Percentiles rank a stretch among this genome's conserved stretches.
These are phyloP conservation scores for Tolypocladium guangdongense DNA, from an alignment of 2,329 filamentous ascomycete species.

Conservation along the genomic window DNA sequence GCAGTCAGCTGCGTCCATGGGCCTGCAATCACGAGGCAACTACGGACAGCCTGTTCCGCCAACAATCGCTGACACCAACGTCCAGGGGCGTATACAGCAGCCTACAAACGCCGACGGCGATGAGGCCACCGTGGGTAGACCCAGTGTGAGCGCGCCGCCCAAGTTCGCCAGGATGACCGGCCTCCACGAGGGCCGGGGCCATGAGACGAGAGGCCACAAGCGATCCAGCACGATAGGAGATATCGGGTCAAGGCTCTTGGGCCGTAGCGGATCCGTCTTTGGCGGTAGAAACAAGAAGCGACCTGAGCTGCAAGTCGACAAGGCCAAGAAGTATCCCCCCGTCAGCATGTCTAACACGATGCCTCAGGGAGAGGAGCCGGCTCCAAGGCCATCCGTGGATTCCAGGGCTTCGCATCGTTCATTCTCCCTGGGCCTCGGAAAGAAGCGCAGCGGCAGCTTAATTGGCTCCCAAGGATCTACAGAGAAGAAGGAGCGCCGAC, in stretches of 20 bases:
- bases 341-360: slow-evolving; percentile 77
- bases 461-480: slow-evolving; percentile 42
- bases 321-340: slow-evolving; percentile 69
- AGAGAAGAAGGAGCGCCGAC: slow-evolving; percentile 48
- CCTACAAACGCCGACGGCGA: slow-evolving; percentile 54
- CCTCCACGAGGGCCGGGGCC: slow-evolving; percentile 40
- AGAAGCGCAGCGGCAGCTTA: slow-evolving; percentile 61
- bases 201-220: slow-evolving; percentile 47
- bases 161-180: slow-evolving; percentile 49
- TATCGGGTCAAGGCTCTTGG: slow-evolving; percentile 75
- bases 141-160: slow-evolving; percentile 47
- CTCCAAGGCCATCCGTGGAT: slow-evolving; percentile 53
- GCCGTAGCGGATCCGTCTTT: slow-evolving; percentile 72
- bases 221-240: slow-evolving; percentile 68
- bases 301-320: slow-evolving; percentile 41
- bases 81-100: slow-evolving; percentile 81
- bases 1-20: slow-evolving; percentile 57
- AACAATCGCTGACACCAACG: slow-evolving; percentile 78
- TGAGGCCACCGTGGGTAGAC: slow-evolving; percentile 52
- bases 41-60: slow-evolving; percentile 86
- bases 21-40: slow-evolving; percentile 46
- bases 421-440: slow-evolving; percentile 56
- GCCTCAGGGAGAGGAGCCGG: slow-evolving; percentile 42
- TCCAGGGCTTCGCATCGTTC: slow-evolving; percentile 57
- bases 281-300: slow-evolving; percentile 48